Conservation (phyloP, 805 yeast species). For the Cyberlindnera nakhonratchasimensis region DNA sequence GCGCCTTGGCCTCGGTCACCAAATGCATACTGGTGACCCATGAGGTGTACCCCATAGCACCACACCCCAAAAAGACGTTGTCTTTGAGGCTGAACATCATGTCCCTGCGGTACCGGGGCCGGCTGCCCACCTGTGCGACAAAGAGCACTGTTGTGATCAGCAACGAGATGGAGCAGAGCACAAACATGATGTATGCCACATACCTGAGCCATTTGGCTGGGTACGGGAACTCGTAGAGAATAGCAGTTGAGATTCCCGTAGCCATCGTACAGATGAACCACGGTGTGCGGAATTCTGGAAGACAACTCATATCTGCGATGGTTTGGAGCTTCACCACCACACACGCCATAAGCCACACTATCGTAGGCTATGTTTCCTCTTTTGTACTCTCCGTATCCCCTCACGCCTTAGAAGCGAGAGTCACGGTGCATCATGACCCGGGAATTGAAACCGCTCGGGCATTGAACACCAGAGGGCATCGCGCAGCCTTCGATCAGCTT, state of each 20-base stretch:
- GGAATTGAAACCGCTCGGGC: too few species aligned
- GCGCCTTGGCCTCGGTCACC: slow-evolving; percentile 35
- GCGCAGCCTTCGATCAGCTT: too few species aligned
- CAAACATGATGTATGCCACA: slow-evolving; percentile 62
- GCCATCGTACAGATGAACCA: slow-evolving; percentile 85
- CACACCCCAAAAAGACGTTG: slow-evolving; percentile 71
- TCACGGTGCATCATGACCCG: too few species aligned
- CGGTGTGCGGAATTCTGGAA: slow-evolving; percentile 10
- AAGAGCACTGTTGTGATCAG: slow-evolving; percentile 41
- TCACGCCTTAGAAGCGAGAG: too few species aligned
- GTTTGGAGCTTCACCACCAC: too few species aligned
- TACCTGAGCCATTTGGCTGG: slow-evolving; percentile 53
- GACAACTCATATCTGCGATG: neutral
- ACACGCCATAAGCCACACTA: too few species aligned
- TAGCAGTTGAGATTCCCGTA: slow-evolving; percentile 64
- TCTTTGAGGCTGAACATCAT: slow-evolving; percentile 35
- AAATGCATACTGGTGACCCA: slow-evolving; percentile 53
- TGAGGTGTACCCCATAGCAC: slow-evolving; percentile 76
- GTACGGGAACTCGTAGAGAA: slow-evolving; percentile 66
- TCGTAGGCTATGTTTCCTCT: too few species aligned
- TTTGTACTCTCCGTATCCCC: too few species aligned
- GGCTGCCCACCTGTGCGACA: slow-evolving; percentile 33
- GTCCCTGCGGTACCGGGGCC: slow-evolving; percentile 28
- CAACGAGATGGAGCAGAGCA: slow-evolving; percentile 48
- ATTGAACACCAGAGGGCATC: too few species aligned